Base-by-base conservation (phyloP, 192 early-diverging fungal genomes). In the Mortierella alpina region DNA sequence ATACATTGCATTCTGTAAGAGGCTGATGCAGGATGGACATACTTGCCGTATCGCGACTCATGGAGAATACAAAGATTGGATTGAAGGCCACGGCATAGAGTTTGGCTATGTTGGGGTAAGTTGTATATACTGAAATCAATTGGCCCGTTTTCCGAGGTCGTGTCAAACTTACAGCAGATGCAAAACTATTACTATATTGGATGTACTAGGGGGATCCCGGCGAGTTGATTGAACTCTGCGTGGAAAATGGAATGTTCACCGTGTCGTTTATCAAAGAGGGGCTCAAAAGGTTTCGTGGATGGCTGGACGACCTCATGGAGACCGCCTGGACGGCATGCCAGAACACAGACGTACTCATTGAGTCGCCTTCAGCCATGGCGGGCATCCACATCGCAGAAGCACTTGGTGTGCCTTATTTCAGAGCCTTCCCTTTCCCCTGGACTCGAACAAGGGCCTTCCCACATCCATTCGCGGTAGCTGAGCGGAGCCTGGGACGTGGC, bases 381-480 rank as follows among this genome's bases (percentile, higher is more conserved):
- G 92, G 92, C 18, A 84, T 92, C 57, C 92, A 94, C 70, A 86
- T 92, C 66, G 91, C 92, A 0, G 92, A 93, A 76, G 80, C 73
- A 60, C 52, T 72, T 70, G 86, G 80, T 20, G 84, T 93, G 31
- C 90, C 92, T 46, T 91, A 89, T 60, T 91, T 91, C 77, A 59
- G 86, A 20, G 86, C 90, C 18, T 91, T 93, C 72, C 86, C 92
- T 7, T 92, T 94, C 89, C 92, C 92, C 9, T 92, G 91, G 93
- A 92, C 89, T 15, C 78, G 90, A 13, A 94, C 93, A 18, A 68
- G 86, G 23, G 79, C 84, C 7, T 94, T 90, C 68, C 92, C 93
- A 42, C 93, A 94, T 68, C 92, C 93, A 5, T 88, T 93, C 48
- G 90, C 88, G 4, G 86, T 89, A 0, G 84, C 87, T 9, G 84